A percentile compares a stretch with the other conserved stretches of the same genome.
Evolutionary conservation across 108 stramenopile genomes (phyloP).

Genomic region (Chaetoceros muelleri): DNA sequence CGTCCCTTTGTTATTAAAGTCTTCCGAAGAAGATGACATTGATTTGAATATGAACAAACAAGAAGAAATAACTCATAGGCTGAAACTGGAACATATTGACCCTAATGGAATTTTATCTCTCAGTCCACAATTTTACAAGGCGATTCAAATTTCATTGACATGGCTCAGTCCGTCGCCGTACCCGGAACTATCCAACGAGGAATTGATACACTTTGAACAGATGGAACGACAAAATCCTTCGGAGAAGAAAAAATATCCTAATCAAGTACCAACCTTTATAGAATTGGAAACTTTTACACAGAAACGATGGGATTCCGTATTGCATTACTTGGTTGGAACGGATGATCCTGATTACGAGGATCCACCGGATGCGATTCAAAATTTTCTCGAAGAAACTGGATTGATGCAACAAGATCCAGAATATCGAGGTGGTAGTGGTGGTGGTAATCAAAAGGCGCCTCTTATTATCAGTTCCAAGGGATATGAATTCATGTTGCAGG

Average conservation of each 20-base stretch:
- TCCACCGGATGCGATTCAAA: constrained; percentile 53
- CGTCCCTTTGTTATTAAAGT: neutral
- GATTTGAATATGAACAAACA: neutral
- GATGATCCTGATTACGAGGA: constrained; percentile 35
- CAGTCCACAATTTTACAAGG: constrained; percentile 13
- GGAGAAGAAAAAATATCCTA: constrained; percentile 5
- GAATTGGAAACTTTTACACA: constrained; percentile 75
- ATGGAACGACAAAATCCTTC: constrained; percentile 23
- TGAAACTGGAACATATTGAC: constrained; percentile 18
- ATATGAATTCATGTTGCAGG: constrained; percentile 81
- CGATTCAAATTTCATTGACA: constrained; percentile 23
- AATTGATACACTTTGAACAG: constrained; percentile 11
- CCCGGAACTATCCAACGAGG: constrained; percentile 17
- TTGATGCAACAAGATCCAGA: constrained; percentile 80
- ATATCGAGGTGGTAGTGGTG: constrained; percentile 36
- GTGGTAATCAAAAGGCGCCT: constrained; percentile 36
- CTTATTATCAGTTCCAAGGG: constrained; percentile 77
- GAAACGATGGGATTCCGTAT: constrained; percentile 67
- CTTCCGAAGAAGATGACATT: constrained; percentile 1
- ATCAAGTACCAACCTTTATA: constrained; percentile 7
- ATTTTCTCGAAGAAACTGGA: constrained; percentile 58
- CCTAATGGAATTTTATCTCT: neutral
- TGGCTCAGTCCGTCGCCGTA: constrained; percentile 34
- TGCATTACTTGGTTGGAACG: constrained; percentile 77
- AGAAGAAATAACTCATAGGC: neutral